These are phyloP conservation scores for Paramecium bursaria DNA, from an alignment of 73 alveolate genomes.

Conservation along the genomic window DNA sequence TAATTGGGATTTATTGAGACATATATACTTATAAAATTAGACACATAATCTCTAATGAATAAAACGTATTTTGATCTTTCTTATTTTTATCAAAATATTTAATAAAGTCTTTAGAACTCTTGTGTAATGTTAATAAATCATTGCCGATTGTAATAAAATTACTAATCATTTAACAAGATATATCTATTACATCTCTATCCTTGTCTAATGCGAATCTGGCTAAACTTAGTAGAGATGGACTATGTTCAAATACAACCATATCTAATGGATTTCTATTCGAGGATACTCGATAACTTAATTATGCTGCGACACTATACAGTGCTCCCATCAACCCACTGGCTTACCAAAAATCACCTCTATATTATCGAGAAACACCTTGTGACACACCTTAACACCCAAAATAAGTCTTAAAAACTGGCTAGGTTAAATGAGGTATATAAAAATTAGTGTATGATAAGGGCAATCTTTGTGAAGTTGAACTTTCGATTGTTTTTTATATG, in stretches of 20 bases:
- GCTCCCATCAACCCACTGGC: conserved; percentile 50
- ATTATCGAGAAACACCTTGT: conserved; percentile 33
- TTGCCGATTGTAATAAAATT: conserved; percentile 20
- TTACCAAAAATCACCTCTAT: background rate
- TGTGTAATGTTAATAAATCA: conserved; percentile 10
- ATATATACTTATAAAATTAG: conserved; percentile 21
- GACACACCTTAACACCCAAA: conserved; percentile 48
- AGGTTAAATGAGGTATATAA: background rate
- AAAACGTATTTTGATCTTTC: conserved; percentile 20
- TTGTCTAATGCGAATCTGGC: conserved; percentile 49
- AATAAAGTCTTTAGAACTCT: conserved; percentile 9
- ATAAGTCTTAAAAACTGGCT: conserved; percentile 10
- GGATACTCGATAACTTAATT: background rate
- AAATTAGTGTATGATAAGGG: conserved; percentile 27
- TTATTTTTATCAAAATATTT: conserved; percentile 27
- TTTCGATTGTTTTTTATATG: conserved; percentile 12
- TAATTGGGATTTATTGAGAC: conserved; percentile 5
- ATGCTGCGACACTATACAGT: background rate
- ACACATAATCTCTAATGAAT: conserved; percentile 53
- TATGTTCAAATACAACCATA: background rate
- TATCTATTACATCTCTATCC: conserved; percentile 34
- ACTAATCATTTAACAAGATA: conserved; percentile 51
- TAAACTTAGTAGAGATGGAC: conserved; percentile 40
- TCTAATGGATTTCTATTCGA: background rate
- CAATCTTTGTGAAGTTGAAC: background rate